Base-by-base conservation (phyloP, 2,329 filamentous ascomycete species). In the Aspergillus awamori region DNA sequence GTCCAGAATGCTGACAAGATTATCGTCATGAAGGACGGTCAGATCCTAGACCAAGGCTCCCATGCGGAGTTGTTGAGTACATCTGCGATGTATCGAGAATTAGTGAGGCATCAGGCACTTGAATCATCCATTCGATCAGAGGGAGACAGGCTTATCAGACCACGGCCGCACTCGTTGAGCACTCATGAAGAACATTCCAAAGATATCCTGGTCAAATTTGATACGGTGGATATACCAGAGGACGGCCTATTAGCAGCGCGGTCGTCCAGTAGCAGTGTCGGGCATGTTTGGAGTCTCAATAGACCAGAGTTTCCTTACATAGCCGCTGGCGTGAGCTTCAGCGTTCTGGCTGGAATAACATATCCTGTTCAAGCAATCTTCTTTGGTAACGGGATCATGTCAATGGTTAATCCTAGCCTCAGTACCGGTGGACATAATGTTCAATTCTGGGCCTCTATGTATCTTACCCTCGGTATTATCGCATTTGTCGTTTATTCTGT, bases 1-100 rank as follows among this genome's bases (percentile, higher is more conserved):
- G 71, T 81, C 20, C 71, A 69, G 57, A 67, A 69, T 26, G 80
- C 79, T 7, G 76, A 81, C 65, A 77, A 76, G 41, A 81, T 82
- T 26, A 74, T 74, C 5, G 79, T 82, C 13, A 76, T 82, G 67
- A 63, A 69, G 8, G 66, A 75, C 8, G 79, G 79, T 2, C 65
- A 63, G n/a, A 68, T 82, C 5, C 64, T 79, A 7, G 79, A 81
- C 63, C 74, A 80, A 69, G 80, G 80, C 2, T 77, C 69, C 1
- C 79, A 81, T 60, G 61, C 67, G 6, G 69, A 77, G 17, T 66
- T 82, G 0, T 60, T 82, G 13, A 66, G 67, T 7, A 24, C 17
- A 17, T 48, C 22, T 28, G 15, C 39, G 1, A 15, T 58, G 28
- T 61, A 61, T 28, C 20, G 33, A 8, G 54, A 53, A 26, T 22